Base-by-base conservation (phyloP, 176 grass and related monocot genomes). In the Musa itinerans region DNA sequence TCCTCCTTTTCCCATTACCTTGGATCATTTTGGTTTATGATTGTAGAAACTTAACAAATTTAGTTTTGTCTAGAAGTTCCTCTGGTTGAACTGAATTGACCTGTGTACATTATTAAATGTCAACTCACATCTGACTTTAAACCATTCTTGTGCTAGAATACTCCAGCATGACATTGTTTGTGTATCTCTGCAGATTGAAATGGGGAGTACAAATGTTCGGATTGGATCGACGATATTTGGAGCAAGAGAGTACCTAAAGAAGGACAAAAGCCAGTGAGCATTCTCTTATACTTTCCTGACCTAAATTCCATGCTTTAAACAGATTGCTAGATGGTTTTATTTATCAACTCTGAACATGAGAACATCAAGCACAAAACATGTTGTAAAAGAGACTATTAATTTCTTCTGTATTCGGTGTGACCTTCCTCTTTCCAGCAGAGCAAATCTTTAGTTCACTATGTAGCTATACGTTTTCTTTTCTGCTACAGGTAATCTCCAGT, bases 171-270 rank as follows among this genome's bases (percentile, higher is more conserved):
- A 27, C 23, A 48, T 49, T 2, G 9, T 50, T 19, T 69, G 15
- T 20, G 67, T 10, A 17, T 29, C 14, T 34, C 14, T 74, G 72
- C 72, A 74, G 72, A 58, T 74, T 34, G 52, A 54, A 14, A 74
- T 74, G 72, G 72, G 72, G 21, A 74, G 72, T 22, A 74, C 72
- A 17, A 74, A 74, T 27, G 53, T 74, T 56, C 52, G 72, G 23
- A 9, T 74, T 10, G 72, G 72, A 29, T 74, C 72, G 1, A 74
- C 53, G 3, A 74, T 74, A 25, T 74, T 74, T 57, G 72, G 72
- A 19, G 53, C 72, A 34, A 26, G 72, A 57, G 72, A 74, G 50
- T 74, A 74, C 25, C 53, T 11, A 56, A 74, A 73, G 52, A 73
- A 74, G 72, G 53, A 56, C 13, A 25, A 74, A 62, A 62, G 57